phyloP scores from a whole-genome alignment of 2,329 filamentous ascomycete genomes.

The Colletotrichum gigasporum region DNA sequence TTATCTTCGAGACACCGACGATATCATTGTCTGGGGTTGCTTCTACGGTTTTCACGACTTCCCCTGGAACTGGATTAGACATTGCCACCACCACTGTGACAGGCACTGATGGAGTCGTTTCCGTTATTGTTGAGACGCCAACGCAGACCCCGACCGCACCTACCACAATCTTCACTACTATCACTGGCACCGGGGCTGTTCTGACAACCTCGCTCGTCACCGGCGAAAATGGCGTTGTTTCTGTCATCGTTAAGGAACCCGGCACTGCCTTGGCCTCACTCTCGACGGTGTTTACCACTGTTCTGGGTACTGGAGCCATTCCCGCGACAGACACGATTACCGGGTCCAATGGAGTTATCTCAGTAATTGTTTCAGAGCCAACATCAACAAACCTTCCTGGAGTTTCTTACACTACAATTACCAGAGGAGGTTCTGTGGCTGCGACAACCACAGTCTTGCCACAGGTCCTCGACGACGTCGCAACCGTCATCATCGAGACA shows the following conservation, averaged over 20 bases:
- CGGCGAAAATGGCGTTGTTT: background rate
- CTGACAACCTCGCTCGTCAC: background rate
- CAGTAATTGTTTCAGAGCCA: constrained; percentile 12
- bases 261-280: no score
- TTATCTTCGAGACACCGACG: background rate
- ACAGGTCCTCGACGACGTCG: background rate
- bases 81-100: background rate
- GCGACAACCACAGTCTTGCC: constrained; percentile 12
- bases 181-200: background rate
- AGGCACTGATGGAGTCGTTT: background rate
- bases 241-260: background rate
- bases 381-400: background rate
- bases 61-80: background rate
- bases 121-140: background rate
- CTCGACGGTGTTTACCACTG: background rate
- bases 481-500: constrained; percentile 11
- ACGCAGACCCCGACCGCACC: background rate
- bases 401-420: background rate
- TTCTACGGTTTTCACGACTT: background rate
- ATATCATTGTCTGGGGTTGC: background rate
- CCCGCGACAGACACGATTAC: background rate
- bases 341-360: background rate
- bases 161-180: background rate
- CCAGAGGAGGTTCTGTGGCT: background rate
- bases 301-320: background rate